Evolutionary conservation across 148 eudicot species (phyloP), one percentile per base, ranked within the genome.

Genomic region (Rhododendron ferrugineum): DNA sequence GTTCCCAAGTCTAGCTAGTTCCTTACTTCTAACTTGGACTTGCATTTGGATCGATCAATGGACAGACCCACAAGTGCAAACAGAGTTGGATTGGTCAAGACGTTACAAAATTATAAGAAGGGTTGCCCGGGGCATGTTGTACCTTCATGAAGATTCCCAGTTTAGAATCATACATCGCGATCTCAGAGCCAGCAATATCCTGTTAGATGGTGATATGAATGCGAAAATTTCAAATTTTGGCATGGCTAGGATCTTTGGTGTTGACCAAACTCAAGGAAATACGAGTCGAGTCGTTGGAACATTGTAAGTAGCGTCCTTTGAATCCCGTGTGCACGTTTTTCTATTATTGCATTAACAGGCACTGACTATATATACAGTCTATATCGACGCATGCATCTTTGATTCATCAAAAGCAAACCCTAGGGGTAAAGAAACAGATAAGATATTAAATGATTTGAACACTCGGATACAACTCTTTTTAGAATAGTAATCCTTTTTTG

Each of bases 241-340:
- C 46, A 74, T 20, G 44, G 47, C 78, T 28, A 74, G 78, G 26
- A 74, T 37, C 36, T 74, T 74, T 18, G 78, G 78, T 1, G 46
- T 74, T 16, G 78, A 37, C 20, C 44, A 74, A 74, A 36, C 78
- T 37, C 78, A 84, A 64, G 60, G 86, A 46, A 84, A 26, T 34
- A 72, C 77, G 15, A 72, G 77, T 72, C 77, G 79, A 87, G 68
- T 90, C 30, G 91, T 81, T 23, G 92, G 93, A 8, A 91, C 92
- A 66, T 88, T 86, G 93, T 90, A 85, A 89, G 91, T 34, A 37
- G 18, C 3, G 32, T 40, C 47, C 34, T 9, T n/a, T 37, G 5
- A 14, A 58, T 36, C 26, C 9, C 13, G 18, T 37, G 2, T 37
- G n/a, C 4, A 3, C 5, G 0, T 2, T 11, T 40, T 30, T 0